Percentiles rank a stretch among this genome's conserved stretches.
Conservation (phyloP, 2,329 filamentous ascomycete species). For the Fragosphaeria purpurea region DNA sequence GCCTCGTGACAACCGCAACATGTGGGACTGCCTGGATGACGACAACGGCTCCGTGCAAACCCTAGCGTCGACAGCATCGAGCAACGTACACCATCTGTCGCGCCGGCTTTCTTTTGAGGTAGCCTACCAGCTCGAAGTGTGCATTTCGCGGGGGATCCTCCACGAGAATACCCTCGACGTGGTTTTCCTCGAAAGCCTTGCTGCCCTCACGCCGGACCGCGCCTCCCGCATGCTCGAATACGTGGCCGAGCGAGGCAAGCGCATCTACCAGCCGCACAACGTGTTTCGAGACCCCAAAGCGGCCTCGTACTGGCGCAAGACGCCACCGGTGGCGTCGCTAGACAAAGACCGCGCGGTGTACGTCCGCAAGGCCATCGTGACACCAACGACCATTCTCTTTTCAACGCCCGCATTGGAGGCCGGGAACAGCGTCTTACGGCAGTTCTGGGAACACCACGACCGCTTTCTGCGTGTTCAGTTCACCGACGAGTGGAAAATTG, state of each 20-base stretch:
- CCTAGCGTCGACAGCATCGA: not conserved
- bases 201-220: slow-evolving; percentile 33
- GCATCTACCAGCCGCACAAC: slow-evolving; percentile 58
- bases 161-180: slow-evolving; percentile 63
- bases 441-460: slow-evolving; percentile 58
- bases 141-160: slow-evolving; percentile 69
- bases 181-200: slow-evolving; percentile 57
- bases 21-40: slow-evolving; percentile 12
- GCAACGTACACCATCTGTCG: slow-evolving; percentile 10
- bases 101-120: slow-evolving; percentile 54
- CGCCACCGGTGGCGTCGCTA: not conserved
- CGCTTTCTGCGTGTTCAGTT: slow-evolving; percentile 86
- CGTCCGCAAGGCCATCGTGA: slow-evolving; percentile 68
- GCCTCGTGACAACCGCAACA: slow-evolving; percentile 12
- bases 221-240: slow-evolving; percentile 65
- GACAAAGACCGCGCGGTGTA: slow-evolving; percentile 23
- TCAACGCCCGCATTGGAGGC: slow-evolving; percentile 71
- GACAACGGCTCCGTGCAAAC: not conserved
- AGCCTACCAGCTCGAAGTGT: slow-evolving; percentile 86
- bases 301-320: slow-evolving; percentile 27
- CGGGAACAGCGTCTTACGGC: slow-evolving; percentile 76
- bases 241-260: slow-evolving; percentile 52
- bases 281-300: slow-evolving; percentile 53
- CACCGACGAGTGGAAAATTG: slow-evolving; percentile 62
- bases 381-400: slow-evolving; percentile 73